These are phyloP conservation scores for Kalaharituber pfeilii DNA, from an alignment of 2,329 filamentous ascomycete species.

Conservation along the genomic window DNA sequence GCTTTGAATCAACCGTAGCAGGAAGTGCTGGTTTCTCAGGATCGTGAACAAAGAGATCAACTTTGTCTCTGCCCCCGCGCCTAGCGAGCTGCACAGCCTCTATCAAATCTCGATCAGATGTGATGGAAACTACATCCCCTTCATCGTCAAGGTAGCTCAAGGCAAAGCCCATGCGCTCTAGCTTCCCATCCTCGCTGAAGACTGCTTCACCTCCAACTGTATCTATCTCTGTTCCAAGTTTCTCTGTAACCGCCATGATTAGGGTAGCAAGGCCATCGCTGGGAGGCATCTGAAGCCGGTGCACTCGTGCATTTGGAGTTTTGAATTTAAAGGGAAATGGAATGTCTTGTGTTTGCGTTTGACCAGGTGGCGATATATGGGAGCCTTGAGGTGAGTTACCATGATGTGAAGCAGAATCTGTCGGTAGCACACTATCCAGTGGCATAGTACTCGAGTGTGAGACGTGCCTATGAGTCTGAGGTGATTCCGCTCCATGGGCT, in stretches of 20 bases:
- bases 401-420: constrained; percentile 90
- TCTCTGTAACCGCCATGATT: constrained; percentile 57
- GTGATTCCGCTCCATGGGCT: constrained; percentile 32
- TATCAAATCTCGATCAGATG: constrained; percentile 78
- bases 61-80: constrained; percentile 66
- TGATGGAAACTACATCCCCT: constrained; percentile 91
- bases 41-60: constrained; percentile 92
- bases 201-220: constrained; percentile 63
- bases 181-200: constrained; percentile 55
- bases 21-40: constrained; percentile 66
- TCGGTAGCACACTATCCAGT: constrained; percentile 69
- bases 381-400: constrained; percentile 59
- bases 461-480: constrained; percentile 43
- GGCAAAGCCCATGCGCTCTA: constrained; percentile 65
- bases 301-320: constrained; percentile 82
- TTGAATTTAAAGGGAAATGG: constrained; percentile 99
- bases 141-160: constrained; percentile 94
- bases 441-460: constrained; percentile 22
- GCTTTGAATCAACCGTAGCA: constrained; percentile 27
- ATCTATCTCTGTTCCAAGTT: constrained; percentile 70
- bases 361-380: constrained; percentile 31
- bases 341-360: constrained; percentile 42
- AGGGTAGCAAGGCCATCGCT: constrained; percentile 66
- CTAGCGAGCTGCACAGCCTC: constrained; percentile 78
- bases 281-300: constrained; percentile 71